phyloP scores from a whole-genome alignment of 441 rosid species.

The Adansonia rubrostipa region DNA sequence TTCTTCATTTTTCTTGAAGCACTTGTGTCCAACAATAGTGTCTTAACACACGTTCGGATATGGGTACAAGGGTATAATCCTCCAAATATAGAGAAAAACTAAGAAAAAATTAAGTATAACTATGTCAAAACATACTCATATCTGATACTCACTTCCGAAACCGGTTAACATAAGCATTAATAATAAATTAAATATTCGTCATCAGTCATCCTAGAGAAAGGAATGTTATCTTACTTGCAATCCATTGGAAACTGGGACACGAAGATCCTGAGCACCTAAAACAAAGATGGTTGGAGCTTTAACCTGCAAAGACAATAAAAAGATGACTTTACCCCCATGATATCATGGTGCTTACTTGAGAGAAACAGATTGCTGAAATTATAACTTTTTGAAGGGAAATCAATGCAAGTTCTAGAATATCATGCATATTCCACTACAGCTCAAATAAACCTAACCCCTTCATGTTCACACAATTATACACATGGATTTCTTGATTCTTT shows the following conservation, averaged over 20 bases:
- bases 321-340: not conserved
- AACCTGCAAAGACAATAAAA: slow-evolving; percentile 51
- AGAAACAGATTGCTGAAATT: not conserved
- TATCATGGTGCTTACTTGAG: not conserved
- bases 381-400: not conserved
- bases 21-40: too few species aligned
- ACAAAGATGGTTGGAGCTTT: slow-evolving; percentile 87
- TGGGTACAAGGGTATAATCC: too few species aligned
- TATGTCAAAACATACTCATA: too few species aligned
- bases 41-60: too few species aligned
- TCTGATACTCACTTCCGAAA: too few species aligned
- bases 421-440: not conserved
- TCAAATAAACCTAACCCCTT: not conserved
- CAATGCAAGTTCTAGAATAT: not conserved
- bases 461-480: not conserved
- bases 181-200: too few species aligned
- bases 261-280: slow-evolving; percentile 83
- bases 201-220: too few species aligned
- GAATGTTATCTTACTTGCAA: slow-evolving; percentile 52
- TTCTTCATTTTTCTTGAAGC: too few species aligned
- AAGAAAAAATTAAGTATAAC: too few species aligned
- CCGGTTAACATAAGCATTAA: too few species aligned
- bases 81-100: too few species aligned
- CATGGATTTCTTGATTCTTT: not conserved
- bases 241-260: slow-evolving; percentile 82